phyloP scores from a whole-genome alignment of 1,284 basidiomycete genomes.

The Ceratobasidium sp. region DNA sequence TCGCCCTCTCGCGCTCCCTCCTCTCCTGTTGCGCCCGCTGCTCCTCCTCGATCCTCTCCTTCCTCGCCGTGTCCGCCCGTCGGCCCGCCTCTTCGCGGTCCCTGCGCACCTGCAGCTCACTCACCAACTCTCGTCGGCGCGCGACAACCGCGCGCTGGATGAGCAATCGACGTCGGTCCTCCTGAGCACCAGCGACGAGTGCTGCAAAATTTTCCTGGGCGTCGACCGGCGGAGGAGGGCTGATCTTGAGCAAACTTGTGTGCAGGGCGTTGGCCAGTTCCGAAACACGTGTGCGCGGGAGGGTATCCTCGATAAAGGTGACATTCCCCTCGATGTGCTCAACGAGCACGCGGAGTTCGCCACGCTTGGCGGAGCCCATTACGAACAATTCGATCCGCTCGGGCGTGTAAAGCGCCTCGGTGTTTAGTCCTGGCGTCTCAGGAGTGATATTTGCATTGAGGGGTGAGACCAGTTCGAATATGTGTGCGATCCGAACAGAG shows the following conservation, averaged over 20 bases:
- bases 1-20: slow-evolving; percentile 77
- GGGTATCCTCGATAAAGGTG: slow-evolving; percentile 84
- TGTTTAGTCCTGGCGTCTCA: slow-evolving; percentile 51
- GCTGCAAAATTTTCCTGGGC: slow-evolving; percentile 65
- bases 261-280: slow-evolving; percentile 79
- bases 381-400: slow-evolving; percentile 91
- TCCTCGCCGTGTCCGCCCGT: slow-evolving; percentile 75
- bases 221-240: slow-evolving; percentile 58
- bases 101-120: slow-evolving; percentile 85
- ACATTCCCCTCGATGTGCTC: slow-evolving; percentile 92
- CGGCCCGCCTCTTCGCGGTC: slow-evolving; percentile 91
- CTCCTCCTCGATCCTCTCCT: slow-evolving; percentile 80
- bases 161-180: slow-evolving; percentile 80
- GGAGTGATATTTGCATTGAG: slow-evolving; percentile 58
- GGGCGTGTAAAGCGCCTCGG: slow-evolving; percentile 63
- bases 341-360: slow-evolving; percentile 88
- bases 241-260: slow-evolving; percentile 68
- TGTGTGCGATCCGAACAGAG: slow-evolving; percentile 81
- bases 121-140: slow-evolving; percentile 86
- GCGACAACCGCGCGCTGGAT: slow-evolving; percentile 86
- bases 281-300: slow-evolving; percentile 80
- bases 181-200: slow-evolving; percentile 69
- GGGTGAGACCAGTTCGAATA: slow-evolving; percentile 81
- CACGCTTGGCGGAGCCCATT: slow-evolving; percentile 90
- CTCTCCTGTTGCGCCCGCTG: slow-evolving; percentile 73